A percentile compares a stretch with the other conserved stretches of the same genome.
These are phyloP conservation scores for Tetraselmis striata DNA, from an alignment of 139 green algal species.

Conservation along the genomic window DNA sequence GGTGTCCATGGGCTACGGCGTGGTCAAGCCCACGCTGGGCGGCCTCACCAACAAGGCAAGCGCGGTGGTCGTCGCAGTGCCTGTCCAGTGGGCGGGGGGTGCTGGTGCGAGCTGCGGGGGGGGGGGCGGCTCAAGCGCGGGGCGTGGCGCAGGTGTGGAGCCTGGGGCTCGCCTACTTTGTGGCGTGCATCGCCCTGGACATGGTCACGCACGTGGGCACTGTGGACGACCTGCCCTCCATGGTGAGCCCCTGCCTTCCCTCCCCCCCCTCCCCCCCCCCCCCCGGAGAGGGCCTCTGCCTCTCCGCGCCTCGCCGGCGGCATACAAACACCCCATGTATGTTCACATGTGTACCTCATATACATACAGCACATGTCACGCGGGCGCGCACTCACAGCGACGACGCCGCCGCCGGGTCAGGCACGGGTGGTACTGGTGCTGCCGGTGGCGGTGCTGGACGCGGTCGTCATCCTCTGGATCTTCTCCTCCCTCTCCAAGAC, in stretches of 20 bases:
- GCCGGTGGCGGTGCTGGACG: constrained; percentile 56
- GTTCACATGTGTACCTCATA: no score
- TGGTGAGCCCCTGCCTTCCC: background rate
- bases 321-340: no score
- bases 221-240: constrained; percentile 51
- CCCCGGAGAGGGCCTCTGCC: no score
- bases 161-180: constrained; percentile 41
- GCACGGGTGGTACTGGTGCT: constrained; percentile 47
- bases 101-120: no score
- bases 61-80: no score
- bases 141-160: constrained; percentile 33
- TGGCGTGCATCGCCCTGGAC: constrained; percentile 34
- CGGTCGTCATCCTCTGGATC: constrained; percentile 66
- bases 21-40: constrained; percentile 56
- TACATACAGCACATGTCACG: no score
- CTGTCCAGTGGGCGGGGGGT: no score
- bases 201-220: constrained; percentile 53
- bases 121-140: no score
- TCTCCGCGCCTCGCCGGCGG: no score
- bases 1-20: constrained; percentile 60
- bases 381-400: no score
- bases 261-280: background rate
- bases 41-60: constrained; percentile 34
- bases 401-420: no score
- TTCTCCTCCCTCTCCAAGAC: constrained; percentile 56